These are phyloP conservation scores for Linnemannia exigua DNA, from an alignment of 192 early-diverging fungal genomes.

Conservation along the genomic window DNA sequence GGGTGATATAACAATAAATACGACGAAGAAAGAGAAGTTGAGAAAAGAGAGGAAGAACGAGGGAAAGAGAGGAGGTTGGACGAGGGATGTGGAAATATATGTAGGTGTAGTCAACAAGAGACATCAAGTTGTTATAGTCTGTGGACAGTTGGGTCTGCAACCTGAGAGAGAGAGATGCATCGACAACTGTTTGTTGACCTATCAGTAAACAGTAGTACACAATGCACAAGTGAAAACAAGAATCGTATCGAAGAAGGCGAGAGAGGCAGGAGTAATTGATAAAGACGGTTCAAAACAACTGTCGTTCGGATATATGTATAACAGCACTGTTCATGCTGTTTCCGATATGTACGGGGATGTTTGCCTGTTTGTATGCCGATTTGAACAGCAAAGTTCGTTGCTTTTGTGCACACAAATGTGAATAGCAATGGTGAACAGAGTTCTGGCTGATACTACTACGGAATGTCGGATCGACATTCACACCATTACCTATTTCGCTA, in stretches of 20 bases:
- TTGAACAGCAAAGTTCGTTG: neutral
- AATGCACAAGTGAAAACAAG: too few species aligned
- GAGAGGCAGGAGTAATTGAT: neutral
- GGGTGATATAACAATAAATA: neutral
- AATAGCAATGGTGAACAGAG: neutral
- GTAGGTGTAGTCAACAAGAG: neutral
- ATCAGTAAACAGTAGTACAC: neutral
- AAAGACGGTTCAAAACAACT: neutral
- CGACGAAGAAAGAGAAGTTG: neutral
- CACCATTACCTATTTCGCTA: neutral
- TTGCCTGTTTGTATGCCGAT: neutral
- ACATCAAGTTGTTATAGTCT: neutral
- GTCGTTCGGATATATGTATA: neutral
- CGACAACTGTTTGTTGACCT: neutral
- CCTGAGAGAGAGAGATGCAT: neutral
- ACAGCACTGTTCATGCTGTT: neutral
- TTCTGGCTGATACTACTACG: neutral
- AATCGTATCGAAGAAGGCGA: neutral
- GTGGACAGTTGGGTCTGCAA: constrained; percentile 3
- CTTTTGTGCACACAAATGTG: neutral
- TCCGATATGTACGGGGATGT: neutral
- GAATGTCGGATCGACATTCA: neutral
- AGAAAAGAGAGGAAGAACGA: neutral
- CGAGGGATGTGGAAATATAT: neutral
- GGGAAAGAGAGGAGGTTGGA: neutral